A percentile compares a stretch with the other conserved stretches of the same genome.
phyloP scores from a whole-genome alignment of 495 filamentous ascomycete species.

The Hypoxylon lienhwacheense region DNA sequence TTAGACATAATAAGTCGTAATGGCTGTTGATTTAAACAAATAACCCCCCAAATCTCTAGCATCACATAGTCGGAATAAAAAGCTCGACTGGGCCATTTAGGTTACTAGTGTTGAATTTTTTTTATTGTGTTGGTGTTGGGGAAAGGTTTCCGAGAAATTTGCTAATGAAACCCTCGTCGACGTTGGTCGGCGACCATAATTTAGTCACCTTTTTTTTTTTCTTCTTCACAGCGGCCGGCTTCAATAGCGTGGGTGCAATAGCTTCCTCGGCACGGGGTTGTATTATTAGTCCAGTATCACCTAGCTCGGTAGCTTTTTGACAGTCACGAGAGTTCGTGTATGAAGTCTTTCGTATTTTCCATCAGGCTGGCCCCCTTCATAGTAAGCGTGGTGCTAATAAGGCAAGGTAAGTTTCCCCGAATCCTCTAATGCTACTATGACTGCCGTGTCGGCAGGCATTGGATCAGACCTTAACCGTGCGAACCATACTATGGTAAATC shows the following conservation, averaged over 20 bases:
- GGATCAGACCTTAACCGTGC: conserved; percentile 13
- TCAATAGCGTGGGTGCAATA: conserved; percentile 28
- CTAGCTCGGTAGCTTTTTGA: conserved; percentile 1
- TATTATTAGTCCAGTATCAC: conserved; percentile 15
- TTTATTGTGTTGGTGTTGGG: conserved; percentile 26
- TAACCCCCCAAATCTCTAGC: conserved; percentile 9
- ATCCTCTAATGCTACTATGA: conserved; percentile 27
- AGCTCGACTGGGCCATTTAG: conserved; percentile 21
- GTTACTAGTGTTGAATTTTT: conserved; percentile 28
- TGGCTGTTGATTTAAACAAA: conserved; percentile 10
- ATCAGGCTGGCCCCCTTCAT: conserved; percentile 17
- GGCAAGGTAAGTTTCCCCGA: conserved; percentile 29
- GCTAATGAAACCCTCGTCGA: conserved; percentile 35
- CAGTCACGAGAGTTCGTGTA: conserved; percentile 1
- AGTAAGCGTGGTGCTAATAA: conserved; percentile 38
- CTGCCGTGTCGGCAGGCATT: conserved; percentile 25
- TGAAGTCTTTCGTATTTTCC: conserved; percentile 6
- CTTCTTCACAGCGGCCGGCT: conserved; percentile 19
- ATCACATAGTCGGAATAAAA: conserved; percentile 34
- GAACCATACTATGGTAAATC: no score
- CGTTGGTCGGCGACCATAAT: conserved; percentile 33
- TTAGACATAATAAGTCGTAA: conserved; percentile 18
- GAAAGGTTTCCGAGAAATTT: conserved; percentile 25
- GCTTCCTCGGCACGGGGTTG: conserved; percentile 17
- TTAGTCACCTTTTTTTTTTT: conserved; percentile 14